phyloP scores from a whole-genome alignment of 345 rosid genomes.

The Firmiana major region DNA sequence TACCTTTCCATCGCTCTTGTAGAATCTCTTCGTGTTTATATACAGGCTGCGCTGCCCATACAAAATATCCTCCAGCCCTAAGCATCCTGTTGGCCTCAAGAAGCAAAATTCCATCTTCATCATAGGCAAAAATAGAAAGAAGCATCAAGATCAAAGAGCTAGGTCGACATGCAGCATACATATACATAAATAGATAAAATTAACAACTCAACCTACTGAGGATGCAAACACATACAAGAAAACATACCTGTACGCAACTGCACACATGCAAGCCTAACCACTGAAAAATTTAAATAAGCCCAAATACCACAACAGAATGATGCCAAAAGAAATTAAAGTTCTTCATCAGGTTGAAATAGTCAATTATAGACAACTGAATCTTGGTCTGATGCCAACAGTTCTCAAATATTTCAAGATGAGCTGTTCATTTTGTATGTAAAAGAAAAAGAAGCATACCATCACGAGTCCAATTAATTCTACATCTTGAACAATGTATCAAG shows the following conservation, averaged over 20 bases:
- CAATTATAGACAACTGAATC: neutral
- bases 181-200: neutral
- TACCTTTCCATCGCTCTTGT: conserved; percentile 61
- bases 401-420: conserved; percentile 1
- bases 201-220: neutral
- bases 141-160: conserved; percentile 4
- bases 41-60: conserved; percentile 58
- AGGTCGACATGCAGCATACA: neutral
- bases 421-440: neutral
- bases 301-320: neutral
- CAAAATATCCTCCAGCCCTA: conserved; percentile 68
- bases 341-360: neutral
- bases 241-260: neutral
- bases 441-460: conserved; percentile 34
- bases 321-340: neutral
- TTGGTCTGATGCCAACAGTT: conserved; percentile 11
- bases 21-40: conserved; percentile 47
- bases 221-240: neutral
- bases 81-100: conserved; percentile 66
- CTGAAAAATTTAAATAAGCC: neutral
- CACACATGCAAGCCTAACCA: neutral
- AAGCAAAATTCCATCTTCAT: conserved; percentile 56
- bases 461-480: conserved; percentile 56
- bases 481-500: conserved; percentile 61
- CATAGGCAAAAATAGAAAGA: conserved; percentile 12